These are phyloP conservation scores for Citrus sinensis DNA, from an alignment of 345 rosid genomes.

Conservation along the genomic window DVS_A1.0 CM039169.1:14156001-14156500, in stretches of 20 bases:
- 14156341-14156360: too few species aligned
- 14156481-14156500: neutral
- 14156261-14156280: neutral
- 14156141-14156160: constrained; percentile 83
- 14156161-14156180: constrained; percentile 86
- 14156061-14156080: neutral
- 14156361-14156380: too few species aligned
- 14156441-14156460: constrained; percentile 49
- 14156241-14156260: neutral
- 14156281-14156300: too few species aligned
- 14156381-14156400: too few species aligned
- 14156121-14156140: constrained; percentile 78
- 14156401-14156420: constrained; percentile 29
- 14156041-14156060: too few species aligned
- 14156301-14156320: too few species aligned
- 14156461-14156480: constrained; percentile 79
- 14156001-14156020: too few species aligned
- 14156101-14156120: constrained; percentile 18
- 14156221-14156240: neutral
- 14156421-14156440: constrained; percentile 58
- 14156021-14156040: too few species aligned
- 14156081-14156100: too few species aligned
- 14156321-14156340: too few species aligned
- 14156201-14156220: constrained; percentile 73
- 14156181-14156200: constrained; percentile 64